Evolutionary conservation across 2,329 filamentous ascomycete species (phyloP).

Genomic region (Xylaria sp.): DNA sequence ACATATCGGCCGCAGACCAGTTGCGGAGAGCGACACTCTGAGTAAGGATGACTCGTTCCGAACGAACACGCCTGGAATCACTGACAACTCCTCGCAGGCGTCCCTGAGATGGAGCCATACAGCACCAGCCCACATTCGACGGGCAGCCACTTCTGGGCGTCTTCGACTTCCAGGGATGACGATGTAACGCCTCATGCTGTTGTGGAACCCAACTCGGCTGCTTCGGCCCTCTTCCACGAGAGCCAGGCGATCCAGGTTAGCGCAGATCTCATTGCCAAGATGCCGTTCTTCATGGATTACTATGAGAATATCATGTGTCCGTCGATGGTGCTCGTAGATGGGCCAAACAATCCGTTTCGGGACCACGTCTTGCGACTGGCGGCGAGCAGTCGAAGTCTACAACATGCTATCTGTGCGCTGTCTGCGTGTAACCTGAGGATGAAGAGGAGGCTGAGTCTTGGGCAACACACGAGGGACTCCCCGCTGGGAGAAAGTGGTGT

Average conservation of each 20-base stretch:
- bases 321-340: conserved; percentile 89
- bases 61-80: conserved; percentile 30
- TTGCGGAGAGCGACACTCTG: conserved; percentile 58
- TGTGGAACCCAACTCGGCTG: conserved; percentile 48
- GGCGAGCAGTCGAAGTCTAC: conserved; percentile 76
- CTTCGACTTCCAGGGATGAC: conserved; percentile 48
- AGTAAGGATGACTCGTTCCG: conserved; percentile 49
- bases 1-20: conserved; percentile 55
- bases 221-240: conserved; percentile 52
- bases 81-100: conserved; percentile 45
- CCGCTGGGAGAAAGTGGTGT: conserved; percentile 51
- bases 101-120: conserved; percentile 56
- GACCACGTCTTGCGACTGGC: conserved; percentile 81
- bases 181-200: conserved; percentile 45
- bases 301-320: conserved; percentile 92
- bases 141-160: conserved; percentile 49
- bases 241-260: conserved; percentile 54
- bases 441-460: conserved; percentile 69
- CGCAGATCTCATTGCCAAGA: conserved; percentile 71
- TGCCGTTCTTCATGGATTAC: conserved; percentile 90
- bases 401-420: conserved; percentile 88
- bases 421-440: conserved; percentile 89
- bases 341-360: conserved; percentile 81
- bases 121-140: conserved; percentile 53
- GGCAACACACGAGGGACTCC: conserved; percentile 56